phyloP scores from a whole-genome alignment of 192 early-diverging fungal species.

The Mortierella alpina region DNA sequence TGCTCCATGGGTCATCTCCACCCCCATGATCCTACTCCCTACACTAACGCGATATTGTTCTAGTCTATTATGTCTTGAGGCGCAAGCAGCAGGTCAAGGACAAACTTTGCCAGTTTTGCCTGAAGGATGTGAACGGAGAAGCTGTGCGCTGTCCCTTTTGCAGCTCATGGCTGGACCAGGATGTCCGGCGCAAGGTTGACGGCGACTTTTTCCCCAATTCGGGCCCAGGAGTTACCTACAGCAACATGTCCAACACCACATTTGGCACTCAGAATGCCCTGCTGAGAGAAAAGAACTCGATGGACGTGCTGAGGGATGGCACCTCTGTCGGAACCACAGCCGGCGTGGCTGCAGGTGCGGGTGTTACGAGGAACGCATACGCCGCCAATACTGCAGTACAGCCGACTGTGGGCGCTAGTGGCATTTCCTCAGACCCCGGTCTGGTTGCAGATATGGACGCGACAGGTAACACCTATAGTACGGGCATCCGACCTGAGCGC shows the following conservation, averaged over 20 bases:
- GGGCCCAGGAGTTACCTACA: background rate
- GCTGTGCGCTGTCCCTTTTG: constrained; percentile 33
- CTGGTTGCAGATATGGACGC: too few relatives aligned
- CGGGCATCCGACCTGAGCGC: too few relatives aligned
- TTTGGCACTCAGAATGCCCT: constrained; percentile 8
- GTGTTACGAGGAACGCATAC: background rate
- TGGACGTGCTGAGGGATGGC: background rate
- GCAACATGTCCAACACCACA: constrained; percentile 11
- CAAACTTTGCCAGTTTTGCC: constrained; percentile 25
- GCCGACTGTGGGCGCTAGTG: too few relatives aligned
- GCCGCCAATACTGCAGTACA: background rate
- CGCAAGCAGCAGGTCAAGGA: constrained; percentile 10
- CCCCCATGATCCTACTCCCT: background rate
- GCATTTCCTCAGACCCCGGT: too few relatives aligned
- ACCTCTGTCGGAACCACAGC: background rate
- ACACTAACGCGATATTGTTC: background rate
- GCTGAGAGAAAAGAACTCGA: constrained; percentile 10
- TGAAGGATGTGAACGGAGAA: constrained; percentile 5
- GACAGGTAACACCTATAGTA: too few relatives aligned
- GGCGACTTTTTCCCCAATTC: background rate
- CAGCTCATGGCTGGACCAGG: constrained; percentile 38
- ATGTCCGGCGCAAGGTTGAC: constrained; percentile 17
- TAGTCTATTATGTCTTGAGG: constrained; percentile 16
- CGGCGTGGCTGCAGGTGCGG: background rate
- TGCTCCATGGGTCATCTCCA: background rate